Evolutionary conservation across 2,329 filamentous ascomycete species (phyloP), one percentile per base, ranked within the genome.

Genomic region (Endothia cerciana): DNA sequence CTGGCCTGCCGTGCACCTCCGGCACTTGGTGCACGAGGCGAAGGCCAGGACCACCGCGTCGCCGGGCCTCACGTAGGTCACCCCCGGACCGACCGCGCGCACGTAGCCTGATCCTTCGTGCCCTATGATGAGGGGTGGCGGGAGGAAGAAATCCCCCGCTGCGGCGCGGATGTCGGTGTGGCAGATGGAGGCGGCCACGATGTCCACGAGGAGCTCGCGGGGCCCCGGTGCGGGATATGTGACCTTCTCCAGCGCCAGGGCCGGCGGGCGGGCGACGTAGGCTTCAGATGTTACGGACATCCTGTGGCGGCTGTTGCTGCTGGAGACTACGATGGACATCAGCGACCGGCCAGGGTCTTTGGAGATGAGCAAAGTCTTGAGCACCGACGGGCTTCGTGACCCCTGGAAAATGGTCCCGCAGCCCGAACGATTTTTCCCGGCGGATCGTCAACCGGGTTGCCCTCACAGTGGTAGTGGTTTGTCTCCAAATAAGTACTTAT

Each of bases 101-200:
- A 72, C 69, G 25, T 65, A 56, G 28, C 70, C 70, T 15, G 70
- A 58, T 2, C 66, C 67, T 38, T 72, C 70, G 53, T 69, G 68
- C 2, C 70, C 68, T 1, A 70, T 59, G 36, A 67, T 59, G 51
- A 67, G 64, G 0, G 65, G 65, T 2, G 65, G 65, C 8, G 56
- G 19, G 51, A 64, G 64, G 45, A 65, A 62, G 45, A 67, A 67
- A 5, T 33, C 28, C 8, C 65, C 65, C 22, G 60, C 53, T 17
- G 62, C 62, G 19, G 65, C 65, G 17, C 64, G 64, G 58, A 67
- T 13, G 30, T 67, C 65, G 8, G 51, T 56, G 22, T 60, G 63
- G 6, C 66, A 68, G 36, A 68, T 25, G 15, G 66, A 68, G 15
- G 61, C 60, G 11, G 47, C 63, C 3, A 63, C 45, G 15, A 43